Percentiles rank a stretch among this genome's conserved stretches.
phyloP scores from a whole-genome alignment of 2,329 filamentous ascomycete species.

The Dendryphion nanum region DNA sequence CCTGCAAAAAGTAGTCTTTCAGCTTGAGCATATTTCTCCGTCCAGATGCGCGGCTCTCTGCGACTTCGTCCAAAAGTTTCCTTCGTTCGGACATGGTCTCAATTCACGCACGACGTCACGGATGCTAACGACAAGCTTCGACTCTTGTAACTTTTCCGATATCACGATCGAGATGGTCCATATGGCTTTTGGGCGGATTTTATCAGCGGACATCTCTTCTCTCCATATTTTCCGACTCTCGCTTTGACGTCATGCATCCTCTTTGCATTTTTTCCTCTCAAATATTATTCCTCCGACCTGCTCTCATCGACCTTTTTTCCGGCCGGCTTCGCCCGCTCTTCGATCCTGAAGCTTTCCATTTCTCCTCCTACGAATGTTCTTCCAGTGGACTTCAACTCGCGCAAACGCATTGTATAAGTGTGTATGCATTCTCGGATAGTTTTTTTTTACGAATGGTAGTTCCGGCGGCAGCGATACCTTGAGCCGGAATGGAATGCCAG shows the following conservation, averaged over 20 bases:
- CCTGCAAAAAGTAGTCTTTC: not conserved
- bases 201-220: conserved; percentile 1
- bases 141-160: too few species aligned
- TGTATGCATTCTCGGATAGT: not conserved
- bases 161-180: too few species aligned
- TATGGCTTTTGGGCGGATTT: conserved; percentile 3
- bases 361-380: too few species aligned
- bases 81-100: conserved; percentile 1
- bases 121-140: too few species aligned
- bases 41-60: not conserved
- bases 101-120: too few species aligned
- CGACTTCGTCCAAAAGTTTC: not conserved
- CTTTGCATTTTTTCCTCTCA: conserved; percentile 4
- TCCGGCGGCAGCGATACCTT: not conserved
- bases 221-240: conserved; percentile 1
- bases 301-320: not conserved
- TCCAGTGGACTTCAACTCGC: too few species aligned
- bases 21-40: not conserved
- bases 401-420: too few species aligned
- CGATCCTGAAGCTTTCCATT: not conserved
- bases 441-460: not conserved
- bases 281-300: not conserved
- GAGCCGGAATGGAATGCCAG: not conserved
- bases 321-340: not conserved
- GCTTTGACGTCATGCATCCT: conserved; percentile 1